Base-by-base conservation (phyloP, 2,329 filamentous ascomycete species). In the Sphaerostilbella broomeana region DNA sequence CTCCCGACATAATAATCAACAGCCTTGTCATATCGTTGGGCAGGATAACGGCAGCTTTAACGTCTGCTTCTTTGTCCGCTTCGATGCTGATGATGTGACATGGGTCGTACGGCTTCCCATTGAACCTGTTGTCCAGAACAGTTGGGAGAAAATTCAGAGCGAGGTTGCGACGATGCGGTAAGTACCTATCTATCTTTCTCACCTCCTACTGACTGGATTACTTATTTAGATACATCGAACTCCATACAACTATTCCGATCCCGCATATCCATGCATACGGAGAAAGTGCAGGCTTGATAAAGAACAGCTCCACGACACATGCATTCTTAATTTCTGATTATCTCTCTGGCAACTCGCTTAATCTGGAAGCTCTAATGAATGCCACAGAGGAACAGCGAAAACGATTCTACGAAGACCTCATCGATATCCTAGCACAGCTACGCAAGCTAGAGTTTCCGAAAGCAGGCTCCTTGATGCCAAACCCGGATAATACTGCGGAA, bases 361-460 rank as follows among this genome's bases (percentile, higher is more conserved):
- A 50, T 26, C 47, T 45, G 8, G 40, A 38, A 13, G 30, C 38
- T 12, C 20, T 51, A 1, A 10, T 45, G 4, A 19, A 37, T n/a
- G 34, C 37, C 4, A 12, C 22, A 8, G 33, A 46, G 28, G 35
- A 44, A 25, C 29, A 43, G 4, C 18, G 47, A 22, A 43, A 13
- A 25, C 12, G 18, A 12, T 50, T 58, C 34, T 56, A 47, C 42
- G 49, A 30, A 28, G 42, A 55, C 31, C 39, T 56, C 6, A 47
- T 56, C 12, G 52, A 53, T 37, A 46, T 56, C 19, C 39, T 57
- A 6, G 41, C 46, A 3, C 35, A 57, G 36, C 47, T 57, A 9
- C 40, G 49, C n/a, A 31, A 34, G 17, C 49, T 51, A 3, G 44
- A 48, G 32, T 56, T 58, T 31, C 35, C 45, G 9, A 25, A 10